Conservation (phyloP, 768 basidiomycete species). For the Mycena galopus region DNA sequence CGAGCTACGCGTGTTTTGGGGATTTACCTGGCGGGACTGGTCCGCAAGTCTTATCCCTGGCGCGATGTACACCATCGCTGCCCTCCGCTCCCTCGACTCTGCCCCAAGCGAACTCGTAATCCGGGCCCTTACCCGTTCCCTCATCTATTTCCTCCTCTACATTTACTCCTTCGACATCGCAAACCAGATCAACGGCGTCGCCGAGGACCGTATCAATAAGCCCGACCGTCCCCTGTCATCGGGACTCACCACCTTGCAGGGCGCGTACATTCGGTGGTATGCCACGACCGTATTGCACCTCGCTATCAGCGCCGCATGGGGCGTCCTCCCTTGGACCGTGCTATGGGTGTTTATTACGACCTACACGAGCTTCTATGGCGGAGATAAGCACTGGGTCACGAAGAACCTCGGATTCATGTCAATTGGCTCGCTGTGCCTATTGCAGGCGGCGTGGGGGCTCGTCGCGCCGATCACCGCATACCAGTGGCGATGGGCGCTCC, state of each 20-base stretch:
- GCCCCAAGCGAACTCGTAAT: not conserved
- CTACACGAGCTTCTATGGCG: slow-evolving; percentile 27
- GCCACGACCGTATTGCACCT: slow-evolving; percentile 19
- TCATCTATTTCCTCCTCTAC: slow-evolving; percentile 34
- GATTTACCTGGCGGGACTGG: slow-evolving; percentile 34
- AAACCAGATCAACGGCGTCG: slow-evolving; percentile 34
- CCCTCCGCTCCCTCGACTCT: slow-evolving; percentile 27
- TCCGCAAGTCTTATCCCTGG: slow-evolving; percentile 31
- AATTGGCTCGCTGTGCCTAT: slow-evolving; percentile 20
- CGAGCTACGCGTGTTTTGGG: slow-evolving; percentile 32
- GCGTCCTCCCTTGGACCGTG: slow-evolving; percentile 28
- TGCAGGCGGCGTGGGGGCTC: slow-evolving; percentile 28
- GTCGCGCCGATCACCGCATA: slow-evolving; percentile 22
- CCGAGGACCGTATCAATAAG: slow-evolving; percentile 35
- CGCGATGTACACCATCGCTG: slow-evolving; percentile 28
- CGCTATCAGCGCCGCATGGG: slow-evolving; percentile 28
- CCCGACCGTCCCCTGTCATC: slow-evolving; percentile 33
- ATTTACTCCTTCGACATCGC: slow-evolving; percentile 35
- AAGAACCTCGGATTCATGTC: slow-evolving; percentile 33
- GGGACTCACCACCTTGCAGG: slow-evolving; percentile 17
- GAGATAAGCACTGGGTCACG: slow-evolving; percentile 29
- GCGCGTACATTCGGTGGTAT: slow-evolving; percentile 33
- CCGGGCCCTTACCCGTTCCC: slow-evolving; percentile 15
- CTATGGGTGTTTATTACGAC: slow-evolving; percentile 28
- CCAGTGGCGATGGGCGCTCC: slow-evolving; percentile 19